Base-by-base conservation (phyloP, 2,329 filamentous ascomycete species). In the Fusarium clavum region DNA sequence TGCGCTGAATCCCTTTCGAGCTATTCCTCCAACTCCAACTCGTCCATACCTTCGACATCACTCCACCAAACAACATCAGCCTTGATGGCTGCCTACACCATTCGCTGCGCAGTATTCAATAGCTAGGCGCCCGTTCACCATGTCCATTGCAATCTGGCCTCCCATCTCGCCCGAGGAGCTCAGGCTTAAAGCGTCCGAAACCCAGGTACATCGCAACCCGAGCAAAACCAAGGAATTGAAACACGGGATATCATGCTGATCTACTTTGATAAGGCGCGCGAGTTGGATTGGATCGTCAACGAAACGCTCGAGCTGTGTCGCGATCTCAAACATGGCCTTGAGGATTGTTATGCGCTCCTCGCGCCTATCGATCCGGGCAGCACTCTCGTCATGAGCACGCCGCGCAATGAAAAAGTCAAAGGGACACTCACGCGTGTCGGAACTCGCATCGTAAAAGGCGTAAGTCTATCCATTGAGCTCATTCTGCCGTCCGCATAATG, bases 341-440 rank as follows among this genome's bases (percentile, higher is more conserved):
- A 96, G 78, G 94, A 98, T 81, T 98, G 94, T 81, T 93, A 94
- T 73, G 90, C 91, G 20, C 87, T 98, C 25, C 89, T 99, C 30
- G 92, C 94, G 10, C 94, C 95, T 3, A 87, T 91, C 69, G 94
- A 97, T 77, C 90, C 91, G 2, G 94, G 94, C 11, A 94, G 91
- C 74, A 99, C 95, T 1, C 88, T 99, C 29, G 94, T 96, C 30
- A 87, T 99, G 71, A 96, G 92, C 67, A 97, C 94, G 16, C 87
- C 92, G 59, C 89, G 94, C 59, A 95, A 93, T 58, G 96, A 99
- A 82, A 90, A 88, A 72, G 90, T 98, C 68, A 99, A 99, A 80
- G 96, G 96, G 20, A 93, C 94, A 74, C 89, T 98, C 64, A 98
- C 95, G 2, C 89, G 96, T 57, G 89, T 97, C 38, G 96, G 96